These are phyloP conservation scores for Beauveria rudraprayagi DNA, from an alignment of 2,329 filamentous ascomycete species.

Conservation along the genomic window DNA sequence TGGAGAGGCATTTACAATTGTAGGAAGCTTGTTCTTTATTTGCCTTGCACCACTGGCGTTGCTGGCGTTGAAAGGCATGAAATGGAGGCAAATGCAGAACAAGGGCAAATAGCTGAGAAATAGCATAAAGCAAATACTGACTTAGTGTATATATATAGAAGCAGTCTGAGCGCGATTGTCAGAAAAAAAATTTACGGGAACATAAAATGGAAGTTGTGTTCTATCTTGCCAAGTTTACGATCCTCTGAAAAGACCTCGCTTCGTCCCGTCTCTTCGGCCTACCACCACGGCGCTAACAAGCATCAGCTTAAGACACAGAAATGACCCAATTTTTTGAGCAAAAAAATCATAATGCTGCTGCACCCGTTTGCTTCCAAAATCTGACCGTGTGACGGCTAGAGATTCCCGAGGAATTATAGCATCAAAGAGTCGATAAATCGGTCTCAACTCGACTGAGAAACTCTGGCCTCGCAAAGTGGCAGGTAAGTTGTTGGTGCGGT, in stretches of 20 bases:
- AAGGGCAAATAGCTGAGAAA: conserved; percentile 15
- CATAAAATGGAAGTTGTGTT: too few relatives aligned
- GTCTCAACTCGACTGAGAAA: not conserved
- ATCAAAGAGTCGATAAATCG: not conserved
- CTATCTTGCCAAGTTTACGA: not conserved
- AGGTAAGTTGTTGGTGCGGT: not conserved
- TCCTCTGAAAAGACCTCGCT: not conserved
- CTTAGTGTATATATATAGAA: too few relatives aligned
- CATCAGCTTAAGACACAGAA: not conserved
- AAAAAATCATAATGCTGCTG: not conserved
- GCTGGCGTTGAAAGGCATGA: conserved; percentile 34
- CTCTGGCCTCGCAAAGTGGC: not conserved
- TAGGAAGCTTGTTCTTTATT: conserved; percentile 34
- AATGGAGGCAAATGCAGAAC: conserved; percentile 31
- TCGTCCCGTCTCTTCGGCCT: too few relatives aligned
- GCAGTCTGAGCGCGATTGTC: too few relatives aligned
- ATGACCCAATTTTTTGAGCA: not conserved
- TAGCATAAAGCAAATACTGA: too few relatives aligned
- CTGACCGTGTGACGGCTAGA: too few relatives aligned
- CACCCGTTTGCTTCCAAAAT: not conserved
- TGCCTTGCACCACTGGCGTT: conserved; percentile 32
- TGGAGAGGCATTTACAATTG: conserved; percentile 44
- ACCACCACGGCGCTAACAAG: not conserved
- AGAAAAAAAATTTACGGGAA: too few relatives aligned
- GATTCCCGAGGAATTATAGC: not conserved